Evolutionary conservation across 768 basidiomycete species (phyloP).

Genomic region (Hemileccinum impolitum): DNA sequence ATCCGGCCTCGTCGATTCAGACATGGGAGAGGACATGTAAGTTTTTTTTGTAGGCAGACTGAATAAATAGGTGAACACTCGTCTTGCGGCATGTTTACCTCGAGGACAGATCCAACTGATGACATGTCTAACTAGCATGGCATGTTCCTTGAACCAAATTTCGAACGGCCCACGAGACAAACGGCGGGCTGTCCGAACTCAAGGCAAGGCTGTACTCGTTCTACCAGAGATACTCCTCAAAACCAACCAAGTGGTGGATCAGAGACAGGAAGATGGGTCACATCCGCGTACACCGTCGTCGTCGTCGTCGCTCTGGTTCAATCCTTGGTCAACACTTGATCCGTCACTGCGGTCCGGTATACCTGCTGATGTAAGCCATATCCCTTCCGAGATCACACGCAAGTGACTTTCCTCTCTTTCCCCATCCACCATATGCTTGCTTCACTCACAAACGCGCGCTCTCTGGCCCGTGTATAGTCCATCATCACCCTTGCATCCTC

Average conservation of each 20-base stretch:
- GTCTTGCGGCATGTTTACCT: conserved; percentile 19
- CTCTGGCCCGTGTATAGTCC: conserved; percentile 58
- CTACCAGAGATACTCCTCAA: conserved; percentile 61
- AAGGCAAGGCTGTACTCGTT: conserved; percentile 58
- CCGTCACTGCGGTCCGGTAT: conserved; percentile 1
- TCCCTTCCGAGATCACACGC: conserved; percentile 9
- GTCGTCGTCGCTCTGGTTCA: conserved; percentile 71
- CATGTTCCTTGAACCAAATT: conserved; percentile 79
- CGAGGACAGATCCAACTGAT: conserved; percentile 21
- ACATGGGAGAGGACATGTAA: conserved; percentile 22
- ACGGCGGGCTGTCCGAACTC: conserved; percentile 67
- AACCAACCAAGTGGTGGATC: conserved; percentile 41
- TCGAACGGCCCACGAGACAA: conserved; percentile 56
- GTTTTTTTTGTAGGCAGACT: not conserved
- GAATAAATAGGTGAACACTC: conserved; percentile 17
- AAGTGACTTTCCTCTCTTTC: conserved; percentile 14
- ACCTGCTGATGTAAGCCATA: conserved; percentile 41
- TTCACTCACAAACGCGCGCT: conserved; percentile 60
- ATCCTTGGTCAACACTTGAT: conserved; percentile 11
- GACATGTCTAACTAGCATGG: conserved; percentile 10
- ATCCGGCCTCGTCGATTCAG: conserved; percentile 12
- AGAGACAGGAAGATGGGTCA: conserved; percentile 67
- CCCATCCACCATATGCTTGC: conserved; percentile 54
- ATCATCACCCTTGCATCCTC: not conserved
- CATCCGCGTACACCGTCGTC: conserved; percentile 57